phyloP scores from a whole-genome alignment of 1,284 basidiomycete genomes.

The Boletus smithii region DNA sequence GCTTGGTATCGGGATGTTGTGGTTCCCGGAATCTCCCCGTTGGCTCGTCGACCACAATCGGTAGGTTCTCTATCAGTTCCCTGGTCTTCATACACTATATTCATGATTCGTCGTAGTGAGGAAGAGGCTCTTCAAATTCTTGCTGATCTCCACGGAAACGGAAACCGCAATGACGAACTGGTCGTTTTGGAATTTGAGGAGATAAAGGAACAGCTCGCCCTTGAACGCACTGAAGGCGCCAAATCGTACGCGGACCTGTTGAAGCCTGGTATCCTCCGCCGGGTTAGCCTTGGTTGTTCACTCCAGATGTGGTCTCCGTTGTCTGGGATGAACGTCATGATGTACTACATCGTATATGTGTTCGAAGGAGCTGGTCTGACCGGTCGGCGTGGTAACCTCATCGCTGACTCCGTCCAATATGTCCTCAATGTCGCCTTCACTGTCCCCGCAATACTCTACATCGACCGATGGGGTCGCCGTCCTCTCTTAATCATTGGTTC shows the following conservation, averaged over 20 bases:
- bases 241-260: conserved; percentile 71
- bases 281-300: conserved; percentile 54
- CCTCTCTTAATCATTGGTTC: conserved; percentile 69
- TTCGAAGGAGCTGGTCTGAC: conserved; percentile 75
- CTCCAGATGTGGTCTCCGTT: conserved; percentile 68
- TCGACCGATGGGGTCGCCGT: conserved; percentile 77
- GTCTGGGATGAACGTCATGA: conserved; percentile 68
- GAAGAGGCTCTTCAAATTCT: conserved; percentile 74
- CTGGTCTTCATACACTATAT: not conserved
- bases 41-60: conserved; percentile 64
- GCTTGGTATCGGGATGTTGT: conserved; percentile 63
- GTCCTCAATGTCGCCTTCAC: conserved; percentile 73
- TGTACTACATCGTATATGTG: conserved; percentile 79
- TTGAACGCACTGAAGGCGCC: conserved; percentile 68
- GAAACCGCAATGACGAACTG: conserved; percentile 59
- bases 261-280: conserved; percentile 52
- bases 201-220: conserved; percentile 70
- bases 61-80: conserved; percentile 29
- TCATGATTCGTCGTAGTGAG: conserved; percentile 40
- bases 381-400: conserved; percentile 65
- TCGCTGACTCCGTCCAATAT: conserved; percentile 77
- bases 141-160: conserved; percentile 75
- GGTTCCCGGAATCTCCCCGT: conserved; percentile 66
- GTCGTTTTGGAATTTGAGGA: conserved; percentile 78
- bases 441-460: conserved; percentile 71